These are phyloP conservation scores for Lolium multiflorum DNA, from an alignment of 176 grass and related monocot species.

Conservation along the genomic window DNA sequence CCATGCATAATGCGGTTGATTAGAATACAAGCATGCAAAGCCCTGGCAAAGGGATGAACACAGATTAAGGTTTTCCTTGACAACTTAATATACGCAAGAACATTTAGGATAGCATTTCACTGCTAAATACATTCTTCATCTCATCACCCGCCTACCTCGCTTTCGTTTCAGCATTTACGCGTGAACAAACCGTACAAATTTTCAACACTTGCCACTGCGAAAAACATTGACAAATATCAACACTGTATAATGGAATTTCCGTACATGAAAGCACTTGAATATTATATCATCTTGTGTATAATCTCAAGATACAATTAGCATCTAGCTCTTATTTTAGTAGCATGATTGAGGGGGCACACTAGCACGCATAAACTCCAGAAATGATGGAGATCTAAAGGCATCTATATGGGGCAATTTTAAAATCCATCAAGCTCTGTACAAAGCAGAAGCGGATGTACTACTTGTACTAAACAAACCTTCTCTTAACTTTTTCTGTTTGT, in stretches of 20 bases:
- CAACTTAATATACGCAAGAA: too few relatives aligned
- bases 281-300: not conserved
- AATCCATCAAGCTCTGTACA: not conserved
- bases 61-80: too few relatives aligned
- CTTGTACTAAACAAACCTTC: not conserved
- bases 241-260: not conserved
- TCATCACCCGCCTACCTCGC: not conserved
- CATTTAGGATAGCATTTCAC: too few relatives aligned
- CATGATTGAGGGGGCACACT: conserved; percentile 20
- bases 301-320: not conserved
- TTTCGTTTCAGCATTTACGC: not conserved
- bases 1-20: too few relatives aligned
- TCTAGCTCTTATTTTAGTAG: conserved; percentile 4
- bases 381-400: conserved; percentile 49
- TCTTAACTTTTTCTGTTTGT: not conserved
- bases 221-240: not conserved
- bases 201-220: not conserved
- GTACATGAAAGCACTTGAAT: not conserved
- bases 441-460: conserved; percentile 5
- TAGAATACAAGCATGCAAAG: too few relatives aligned
- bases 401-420: not conserved
- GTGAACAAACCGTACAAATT: not conserved
- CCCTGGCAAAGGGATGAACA: too few relatives aligned
- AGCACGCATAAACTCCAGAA: conserved; percentile 45
- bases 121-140: not conserved